phyloP scores from a whole-genome alignment of 257 asterid species.

The Dorcoceras hygrometricum region DNA sequence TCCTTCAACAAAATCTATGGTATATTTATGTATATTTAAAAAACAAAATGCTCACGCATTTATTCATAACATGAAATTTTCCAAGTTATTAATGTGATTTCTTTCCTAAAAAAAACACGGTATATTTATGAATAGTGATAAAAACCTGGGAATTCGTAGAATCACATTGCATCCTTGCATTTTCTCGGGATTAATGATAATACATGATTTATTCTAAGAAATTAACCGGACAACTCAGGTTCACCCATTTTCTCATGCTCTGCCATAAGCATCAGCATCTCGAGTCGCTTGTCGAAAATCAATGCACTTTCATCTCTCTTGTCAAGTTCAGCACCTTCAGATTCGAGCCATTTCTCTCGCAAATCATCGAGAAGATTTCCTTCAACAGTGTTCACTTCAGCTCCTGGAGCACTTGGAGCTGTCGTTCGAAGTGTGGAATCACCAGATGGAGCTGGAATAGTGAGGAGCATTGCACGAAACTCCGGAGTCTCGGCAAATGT shows the following conservation, averaged over 20 bases:
- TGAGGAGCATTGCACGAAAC: conserved; percentile 84
- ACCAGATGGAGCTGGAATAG: conserved; percentile 93
- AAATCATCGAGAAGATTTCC: conserved; percentile 79
- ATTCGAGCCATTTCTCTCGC: conserved; percentile 92
- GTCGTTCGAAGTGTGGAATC: conserved; percentile 79
- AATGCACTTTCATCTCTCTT: conserved; percentile 72
- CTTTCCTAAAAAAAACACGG: not conserved
- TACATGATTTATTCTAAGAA: not conserved
- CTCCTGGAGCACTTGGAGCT: conserved; percentile 93
- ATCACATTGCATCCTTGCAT: not conserved
- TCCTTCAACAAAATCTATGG: too few relatives aligned
- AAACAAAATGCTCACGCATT: too few relatives aligned
- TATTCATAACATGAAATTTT: not conserved
- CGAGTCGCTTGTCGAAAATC: conserved; percentile 79
- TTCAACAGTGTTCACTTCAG: conserved; percentile 48
- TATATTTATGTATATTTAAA: too few relatives aligned
- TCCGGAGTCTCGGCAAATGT: conserved; percentile 69
- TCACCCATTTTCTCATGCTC: conserved; percentile 48
- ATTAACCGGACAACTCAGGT: conserved; percentile 14
- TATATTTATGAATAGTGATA: too few relatives aligned
- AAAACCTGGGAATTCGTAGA: not conserved
- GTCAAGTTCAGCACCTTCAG: conserved; percentile 81
- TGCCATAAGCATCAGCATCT: conserved; percentile 76
- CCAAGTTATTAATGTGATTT: too few relatives aligned
- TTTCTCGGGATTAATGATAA: not conserved